Evolutionary conservation across 441 rosid species (phyloP), one percentile per base, ranked within the genome.

Genomic region (Pelargonium australe): DNA sequence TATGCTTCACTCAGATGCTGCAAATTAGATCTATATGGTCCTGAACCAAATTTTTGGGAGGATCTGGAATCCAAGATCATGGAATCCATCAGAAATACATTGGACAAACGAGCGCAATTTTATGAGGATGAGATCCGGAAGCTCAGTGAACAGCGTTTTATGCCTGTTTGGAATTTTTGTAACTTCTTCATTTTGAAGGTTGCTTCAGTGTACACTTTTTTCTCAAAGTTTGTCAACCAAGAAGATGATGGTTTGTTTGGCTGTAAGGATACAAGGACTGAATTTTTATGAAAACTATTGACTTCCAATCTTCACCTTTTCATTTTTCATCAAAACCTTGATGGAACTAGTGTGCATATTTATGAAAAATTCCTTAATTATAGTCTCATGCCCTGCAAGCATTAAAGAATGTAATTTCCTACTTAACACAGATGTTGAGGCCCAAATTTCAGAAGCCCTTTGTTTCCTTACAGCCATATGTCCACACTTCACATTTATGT

Each of bases 181-280:
- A 92, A 95, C 76, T 95, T 95, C 79, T 95, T 95, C 81, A 92
- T 95, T 80, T 76, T 95, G 77, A 95, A 95, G 99, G 98, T 95
- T 77, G 64, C 76, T 78, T 74, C 81, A 64, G 17, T 64, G 23
- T 14, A 61, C 25, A 64, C 37, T 10, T 64, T 76, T 79, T 80
- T 81, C 75, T 77, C 58, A 55, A 61, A 65, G 53, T 72, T 71
- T 66, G 12, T 70, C 28, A 49, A 41, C 17, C 64, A 63, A 67
- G 69, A 75, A 66, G 63, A 71, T 66, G 47, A 25, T 25, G 44
- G 16, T 58, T 66, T 47, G 12, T 68, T 58, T 75, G 66, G 64
- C 62, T 76, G 75, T 67, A 47, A 60, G 73, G 75, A 55, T 20
- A 53, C 9, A 4, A 66, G 61, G 34, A 41, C 65, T 62, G 66